Conservation (phyloP, 2,329 filamentous ascomycete species). For the Cladosporium sp. region DNA sequence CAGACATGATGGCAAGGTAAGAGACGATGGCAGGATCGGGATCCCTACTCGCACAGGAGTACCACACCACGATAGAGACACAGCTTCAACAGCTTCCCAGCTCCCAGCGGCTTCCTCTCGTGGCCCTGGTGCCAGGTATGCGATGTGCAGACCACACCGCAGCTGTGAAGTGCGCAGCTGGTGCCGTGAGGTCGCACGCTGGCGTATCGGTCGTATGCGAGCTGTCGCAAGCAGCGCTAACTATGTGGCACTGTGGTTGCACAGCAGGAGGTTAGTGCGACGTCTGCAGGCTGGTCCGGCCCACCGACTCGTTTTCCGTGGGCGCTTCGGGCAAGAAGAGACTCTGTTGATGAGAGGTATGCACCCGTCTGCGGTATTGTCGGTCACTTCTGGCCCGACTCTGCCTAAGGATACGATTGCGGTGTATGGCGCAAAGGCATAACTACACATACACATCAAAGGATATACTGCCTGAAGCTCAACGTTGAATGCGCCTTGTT, state of each 20-base stretch:
- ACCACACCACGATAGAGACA: neutral
- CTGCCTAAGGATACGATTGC: neutral
- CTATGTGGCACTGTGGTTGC: neutral
- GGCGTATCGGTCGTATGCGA: conserved; percentile 1
- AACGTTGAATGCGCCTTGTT: neutral
- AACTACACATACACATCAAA: neutral
- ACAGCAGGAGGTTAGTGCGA: neutral
- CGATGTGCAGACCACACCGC: neutral
- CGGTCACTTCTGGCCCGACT: neutral
- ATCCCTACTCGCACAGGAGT: neutral
- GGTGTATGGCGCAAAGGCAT: too few relatives aligned
- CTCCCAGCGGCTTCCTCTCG: neutral
- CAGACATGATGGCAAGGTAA: neutral
- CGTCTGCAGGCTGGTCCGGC: neutral
- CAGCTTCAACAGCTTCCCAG: neutral
- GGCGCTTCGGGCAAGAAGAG: neutral
- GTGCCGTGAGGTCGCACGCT: conserved; percentile 1
- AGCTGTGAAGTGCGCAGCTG: neutral
- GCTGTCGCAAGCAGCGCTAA: conserved; percentile 11
- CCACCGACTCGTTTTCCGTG: conserved; percentile 9
- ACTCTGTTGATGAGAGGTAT: neutral
- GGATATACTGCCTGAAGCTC: neutral
- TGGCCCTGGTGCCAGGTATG: neutral
- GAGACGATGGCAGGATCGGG: conserved; percentile 1
- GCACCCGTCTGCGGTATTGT: neutral